Evolutionary conservation across 345 rosid species (phyloP).

Genomic region (Camelina sativa): DNA sequence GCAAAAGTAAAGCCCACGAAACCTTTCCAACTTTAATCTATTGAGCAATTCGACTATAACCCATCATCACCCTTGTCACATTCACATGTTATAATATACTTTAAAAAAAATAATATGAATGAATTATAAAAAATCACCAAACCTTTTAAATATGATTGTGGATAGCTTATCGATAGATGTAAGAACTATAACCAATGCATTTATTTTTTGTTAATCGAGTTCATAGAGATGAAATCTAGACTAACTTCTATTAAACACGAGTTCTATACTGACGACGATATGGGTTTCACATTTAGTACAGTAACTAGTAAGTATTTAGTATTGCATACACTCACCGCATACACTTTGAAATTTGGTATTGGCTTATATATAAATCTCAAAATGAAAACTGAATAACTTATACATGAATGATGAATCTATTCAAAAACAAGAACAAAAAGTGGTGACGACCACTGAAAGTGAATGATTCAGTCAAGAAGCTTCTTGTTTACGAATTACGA

Average conservation of each 20-base stretch:
- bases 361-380: constrained; percentile 1
- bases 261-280: not conserved
- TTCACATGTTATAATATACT: constrained; percentile 29
- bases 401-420: not conserved
- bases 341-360: not conserved
- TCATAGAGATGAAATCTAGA: not conserved
- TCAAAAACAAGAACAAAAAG: constrained; percentile 16
- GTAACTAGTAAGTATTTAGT: not conserved
- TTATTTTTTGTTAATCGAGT: not conserved
- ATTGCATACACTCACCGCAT: not conserved
- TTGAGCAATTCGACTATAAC: constrained; percentile 38
- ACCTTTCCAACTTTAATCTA: constrained; percentile 47
- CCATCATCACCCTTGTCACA: constrained; percentile 44
- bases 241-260: too few species aligned
- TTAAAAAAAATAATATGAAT: too few species aligned
- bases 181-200: constrained; percentile 18
- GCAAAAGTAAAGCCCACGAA: constrained; percentile 47
- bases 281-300: constrained; percentile 8
- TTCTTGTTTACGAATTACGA: constrained; percentile 43
- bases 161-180: not conserved
- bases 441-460: constrained; percentile 32
- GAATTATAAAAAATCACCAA: not conserved
- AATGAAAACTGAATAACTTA: constrained; percentile 5
- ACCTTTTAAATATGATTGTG: not conserved
- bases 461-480: constrained; percentile 43